Conservation (phyloP, 768 basidiomycete species). For the Calocera cornea region DNA sequence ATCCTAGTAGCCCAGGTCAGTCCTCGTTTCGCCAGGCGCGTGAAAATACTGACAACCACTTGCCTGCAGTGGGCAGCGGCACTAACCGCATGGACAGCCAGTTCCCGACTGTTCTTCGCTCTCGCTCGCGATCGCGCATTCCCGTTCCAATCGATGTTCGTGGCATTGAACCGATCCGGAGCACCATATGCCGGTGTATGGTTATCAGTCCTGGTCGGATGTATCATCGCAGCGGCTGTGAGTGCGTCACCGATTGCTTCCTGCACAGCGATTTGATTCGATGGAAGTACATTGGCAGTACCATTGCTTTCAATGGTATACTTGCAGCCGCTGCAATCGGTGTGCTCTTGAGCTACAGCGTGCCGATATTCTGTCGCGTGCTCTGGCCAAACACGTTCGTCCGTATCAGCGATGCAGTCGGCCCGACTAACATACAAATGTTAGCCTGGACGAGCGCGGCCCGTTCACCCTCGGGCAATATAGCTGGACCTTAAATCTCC, state of each 20-base stretch:
- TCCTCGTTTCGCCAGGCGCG: not conserved
- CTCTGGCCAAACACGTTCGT: slow-evolving; percentile 42
- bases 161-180: slow-evolving; percentile 39
- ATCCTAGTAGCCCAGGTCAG: slow-evolving; percentile 28
- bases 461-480: slow-evolving; percentile 41
- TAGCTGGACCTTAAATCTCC: slow-evolving; percentile 40
- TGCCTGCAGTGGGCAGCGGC: slow-evolving; percentile 37
- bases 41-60: not conserved
- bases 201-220: slow-evolving; percentile 40
- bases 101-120: slow-evolving; percentile 44
- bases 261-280: not conserved
- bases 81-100: slow-evolving; percentile 45
- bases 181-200: slow-evolving; percentile 44
- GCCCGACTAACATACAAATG: not conserved
- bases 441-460: slow-evolving; percentile 34
- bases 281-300: slow-evolving; percentile 36
- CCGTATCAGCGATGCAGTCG: not conserved
- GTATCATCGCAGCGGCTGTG: slow-evolving; percentile 38
- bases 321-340: slow-evolving; percentile 35
- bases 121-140: slow-evolving; percentile 42
- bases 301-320: slow-evolving; percentile 34
- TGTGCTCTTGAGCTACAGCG: slow-evolving; percentile 45
- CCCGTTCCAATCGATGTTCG: slow-evolving; percentile 35
- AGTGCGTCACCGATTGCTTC: not conserved
- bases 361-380: slow-evolving; percentile 44